These are phyloP conservation scores for Penicillium sp. DNA, from an alignment of 2,329 filamentous ascomycete species.

Conservation along the genomic window DNA sequence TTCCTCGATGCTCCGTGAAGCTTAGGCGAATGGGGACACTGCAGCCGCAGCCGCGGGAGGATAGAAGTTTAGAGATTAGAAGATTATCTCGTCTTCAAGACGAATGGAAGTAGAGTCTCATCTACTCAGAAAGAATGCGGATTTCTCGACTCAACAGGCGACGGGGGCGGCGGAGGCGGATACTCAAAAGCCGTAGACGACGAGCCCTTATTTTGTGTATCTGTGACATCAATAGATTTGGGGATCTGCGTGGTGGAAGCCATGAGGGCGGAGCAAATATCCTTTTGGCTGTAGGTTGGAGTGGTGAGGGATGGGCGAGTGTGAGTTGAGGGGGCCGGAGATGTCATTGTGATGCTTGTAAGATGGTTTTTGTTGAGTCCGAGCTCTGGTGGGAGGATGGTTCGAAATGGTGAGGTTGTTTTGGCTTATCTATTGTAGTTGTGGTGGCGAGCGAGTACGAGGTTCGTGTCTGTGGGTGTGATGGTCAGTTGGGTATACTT, in stretches of 20 bases:
- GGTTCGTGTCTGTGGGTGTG: not conserved
- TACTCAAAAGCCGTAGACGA: slow-evolving; percentile 22
- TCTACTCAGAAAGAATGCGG: slow-evolving; percentile 9
- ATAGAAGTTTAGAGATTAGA: not conserved
- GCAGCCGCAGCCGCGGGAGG: not conserved
- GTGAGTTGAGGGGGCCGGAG: slow-evolving; percentile 24
- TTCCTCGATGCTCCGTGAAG: too few relatives aligned
- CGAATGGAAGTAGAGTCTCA: not conserved
- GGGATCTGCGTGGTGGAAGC: slow-evolving; percentile 38
- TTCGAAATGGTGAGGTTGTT: not conserved
- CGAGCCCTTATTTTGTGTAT: slow-evolving; percentile 9
- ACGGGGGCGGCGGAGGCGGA: slow-evolving; percentile 38
- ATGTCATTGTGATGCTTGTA: slow-evolving; percentile 25
- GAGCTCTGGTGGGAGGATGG: not conserved
- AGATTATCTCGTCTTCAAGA: not conserved
- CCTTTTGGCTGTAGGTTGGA: slow-evolving; percentile 37
- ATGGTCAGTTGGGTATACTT: not conserved
- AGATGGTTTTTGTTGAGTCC: not conserved
- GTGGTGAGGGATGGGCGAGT: slow-evolving; percentile 26
- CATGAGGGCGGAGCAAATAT: slow-evolving; percentile 46
- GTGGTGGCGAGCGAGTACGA: not conserved
- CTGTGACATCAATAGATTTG: slow-evolving; percentile 37
- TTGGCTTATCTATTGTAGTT: not conserved
- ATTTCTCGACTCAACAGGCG: slow-evolving; percentile 32
- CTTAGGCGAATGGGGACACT: not conserved